Percentiles rank a stretch among this genome's conserved stretches.
Conservation (phyloP, 306 rosid genomes). For the Acacia crassicarpa region DNA sequence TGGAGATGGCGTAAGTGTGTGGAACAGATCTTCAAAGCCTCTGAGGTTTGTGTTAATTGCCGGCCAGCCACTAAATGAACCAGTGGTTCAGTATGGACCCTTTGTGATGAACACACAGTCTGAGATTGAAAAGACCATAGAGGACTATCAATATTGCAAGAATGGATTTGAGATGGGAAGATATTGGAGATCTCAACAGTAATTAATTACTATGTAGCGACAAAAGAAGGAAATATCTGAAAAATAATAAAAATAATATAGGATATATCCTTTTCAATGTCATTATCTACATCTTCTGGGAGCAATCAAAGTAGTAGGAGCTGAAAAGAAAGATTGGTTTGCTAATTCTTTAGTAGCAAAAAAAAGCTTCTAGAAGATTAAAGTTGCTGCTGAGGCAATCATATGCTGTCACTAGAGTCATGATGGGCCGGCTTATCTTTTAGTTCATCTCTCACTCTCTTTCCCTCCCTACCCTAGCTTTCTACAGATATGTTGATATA, state of each 20-base stretch:
- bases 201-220: not conserved
- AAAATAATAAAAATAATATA: constrained; percentile 6
- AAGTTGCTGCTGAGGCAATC: constrained; percentile 32
- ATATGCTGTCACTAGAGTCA: constrained; percentile 41
- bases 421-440: constrained; percentile 48
- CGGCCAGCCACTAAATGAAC: constrained; percentile 86
- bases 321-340: constrained; percentile 43
- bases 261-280: constrained; percentile 41
- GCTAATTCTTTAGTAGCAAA: constrained; percentile 24
- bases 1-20: constrained; percentile 78
- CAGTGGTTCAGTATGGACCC: constrained; percentile 86
- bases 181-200: constrained; percentile 76
- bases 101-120: constrained; percentile 94
- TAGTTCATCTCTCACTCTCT: not conserved
- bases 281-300: constrained; percentile 39
- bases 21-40: constrained; percentile 75
- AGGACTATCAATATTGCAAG: constrained; percentile 62
- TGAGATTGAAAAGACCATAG: constrained; percentile 74
- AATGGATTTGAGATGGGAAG: constrained; percentile 89
- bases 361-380: constrained; percentile 64
- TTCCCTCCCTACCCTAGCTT: not conserved
- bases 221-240: constrained; percentile 5
- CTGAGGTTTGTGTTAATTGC: constrained; percentile 66
- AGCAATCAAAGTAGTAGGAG: constrained; percentile 48
- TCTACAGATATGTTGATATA: constrained; percentile 7